Base-by-base conservation (phyloP, 2,329 filamentous ascomycete genomes). In the Fusarium equiseti region DNA sequence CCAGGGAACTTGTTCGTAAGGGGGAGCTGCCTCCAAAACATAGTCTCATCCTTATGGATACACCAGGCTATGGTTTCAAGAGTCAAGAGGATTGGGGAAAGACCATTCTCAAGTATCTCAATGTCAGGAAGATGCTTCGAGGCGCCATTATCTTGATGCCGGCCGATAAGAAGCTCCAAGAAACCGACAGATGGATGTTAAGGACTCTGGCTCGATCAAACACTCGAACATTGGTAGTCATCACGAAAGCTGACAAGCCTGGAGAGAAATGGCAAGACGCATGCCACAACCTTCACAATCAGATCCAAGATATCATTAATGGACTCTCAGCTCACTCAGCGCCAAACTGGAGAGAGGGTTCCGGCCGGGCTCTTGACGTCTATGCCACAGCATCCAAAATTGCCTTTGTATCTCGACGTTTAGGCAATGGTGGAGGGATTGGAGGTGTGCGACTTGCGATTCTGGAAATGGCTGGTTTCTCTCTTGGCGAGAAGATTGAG, bases 161-260 rank as follows among this genome's bases (percentile, higher is more conserved):
- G 31, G 83, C 84, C 5, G 83, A 87, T 59, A 86, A 87, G 48
- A 84, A 83, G 16, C 77, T 88, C 3, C 85, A 86, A 66, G 76
- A 79, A 24, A 81, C 81, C 50, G 87, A 89, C 71, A 75, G 76
- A 15, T 80, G 82, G 77, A 80, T 86, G 65, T 75, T 89, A 35
- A 76, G 79, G 60, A 77, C 86, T 46, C 79, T 89, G 68, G 79
- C 84, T 52, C 77, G 82, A 51, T 79, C 81, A 6, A 81, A 81
- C 12, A 80, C 84, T 31, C 79, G 80, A 54, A 87, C 85, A 2
- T 73, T 83, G 9, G 82, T 89, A 2, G 82, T 89, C 7, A 75
- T 90, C 51, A 89, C 88, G 13, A 89, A 89, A 77, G 85, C 84
- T 16, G 88, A 89, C 72, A 88, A 88, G 69, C 76, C 72, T 45